Conservation (phyloP, 2,329 filamentous ascomycete species). For the Pseudocercospora fijiensis region DNA sequence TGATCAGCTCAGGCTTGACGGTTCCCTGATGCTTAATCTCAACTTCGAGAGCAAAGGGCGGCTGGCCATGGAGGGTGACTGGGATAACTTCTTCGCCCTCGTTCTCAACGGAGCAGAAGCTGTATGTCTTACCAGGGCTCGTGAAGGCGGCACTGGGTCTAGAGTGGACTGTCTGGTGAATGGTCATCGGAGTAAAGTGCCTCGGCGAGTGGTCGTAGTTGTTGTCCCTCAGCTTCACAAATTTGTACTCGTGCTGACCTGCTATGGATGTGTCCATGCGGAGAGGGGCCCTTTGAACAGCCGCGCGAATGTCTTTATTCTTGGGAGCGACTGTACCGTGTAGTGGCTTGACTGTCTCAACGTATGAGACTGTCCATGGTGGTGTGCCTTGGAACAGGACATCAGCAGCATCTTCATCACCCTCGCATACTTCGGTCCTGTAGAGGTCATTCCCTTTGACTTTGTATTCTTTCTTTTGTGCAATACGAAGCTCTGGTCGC, state of each 20-base stretch:
- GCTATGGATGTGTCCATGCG: constrained; percentile 82
- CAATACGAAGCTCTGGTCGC: constrained; percentile 65
- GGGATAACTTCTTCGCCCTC: constrained; percentile 80
- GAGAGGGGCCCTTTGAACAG: constrained; percentile 72
- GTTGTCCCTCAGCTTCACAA: constrained; percentile 77
- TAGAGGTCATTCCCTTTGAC: constrained; percentile 57
- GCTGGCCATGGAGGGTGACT: constrained; percentile 74
- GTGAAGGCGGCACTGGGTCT: constrained; percentile 79
- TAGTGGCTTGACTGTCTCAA: constrained; percentile 69
- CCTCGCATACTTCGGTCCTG: constrained; percentile 87
- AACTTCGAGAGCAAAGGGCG: constrained; percentile 87
- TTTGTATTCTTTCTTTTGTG: constrained; percentile 63
- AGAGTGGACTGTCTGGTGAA: constrained; percentile 81
- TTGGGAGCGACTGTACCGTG: constrained; percentile 63
- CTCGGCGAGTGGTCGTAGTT: constrained; percentile 75
- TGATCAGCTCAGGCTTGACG: constrained; percentile 74
- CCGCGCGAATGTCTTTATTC: constrained; percentile 72
- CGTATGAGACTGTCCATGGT: constrained; percentile 81
- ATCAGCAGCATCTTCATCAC: constrained; percentile 87
- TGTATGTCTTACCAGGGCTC: constrained; percentile 88
- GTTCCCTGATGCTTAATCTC: constrained; percentile 90
- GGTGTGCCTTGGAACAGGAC: constrained; percentile 73
- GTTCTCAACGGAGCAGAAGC: constrained; percentile 85
- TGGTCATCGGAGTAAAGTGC: constrained; percentile 63
- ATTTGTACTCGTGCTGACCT: constrained; percentile 82